Percentiles rank a stretch among this genome's conserved stretches.
These are phyloP conservation scores for Ambrosia artemisiifolia DNA, from an alignment of 129 eudicot genomes.

Conservation along the genomic window DNA sequence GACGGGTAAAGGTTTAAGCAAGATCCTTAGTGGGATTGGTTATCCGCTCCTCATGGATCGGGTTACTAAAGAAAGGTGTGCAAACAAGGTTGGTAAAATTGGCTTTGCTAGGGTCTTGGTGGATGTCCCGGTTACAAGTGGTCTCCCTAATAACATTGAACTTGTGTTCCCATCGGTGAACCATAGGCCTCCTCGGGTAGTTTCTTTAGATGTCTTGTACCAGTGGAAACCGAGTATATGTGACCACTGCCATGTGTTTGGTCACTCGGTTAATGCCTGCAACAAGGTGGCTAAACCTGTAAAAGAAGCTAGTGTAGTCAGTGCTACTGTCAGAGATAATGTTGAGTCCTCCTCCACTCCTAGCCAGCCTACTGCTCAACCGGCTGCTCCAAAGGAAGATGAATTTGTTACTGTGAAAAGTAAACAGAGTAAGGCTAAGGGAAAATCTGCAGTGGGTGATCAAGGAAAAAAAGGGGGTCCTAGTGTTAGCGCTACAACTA, in stretches of 20 bases:
- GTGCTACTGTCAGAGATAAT: too few relatives aligned
- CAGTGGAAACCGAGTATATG: background rate
- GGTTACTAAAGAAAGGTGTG: background rate
- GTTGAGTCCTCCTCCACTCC: too few relatives aligned
- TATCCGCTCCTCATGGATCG: background rate
- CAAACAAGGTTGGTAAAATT: background rate
- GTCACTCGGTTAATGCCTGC: too few relatives aligned
- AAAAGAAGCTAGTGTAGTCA: too few relatives aligned
- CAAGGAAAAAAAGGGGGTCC: too few relatives aligned
- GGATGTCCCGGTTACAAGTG: background rate
- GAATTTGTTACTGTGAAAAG: too few relatives aligned
- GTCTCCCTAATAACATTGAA: background rate
- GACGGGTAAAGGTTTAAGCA: background rate
- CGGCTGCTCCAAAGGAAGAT: too few relatives aligned
- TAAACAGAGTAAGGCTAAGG: too few relatives aligned
- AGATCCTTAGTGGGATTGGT: background rate
- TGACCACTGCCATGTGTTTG: background rate
- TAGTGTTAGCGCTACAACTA: too few relatives aligned
- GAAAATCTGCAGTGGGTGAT: too few relatives aligned
- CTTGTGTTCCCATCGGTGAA: background rate
- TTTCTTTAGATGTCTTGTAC: background rate
- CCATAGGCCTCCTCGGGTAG: background rate
- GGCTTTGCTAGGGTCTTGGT: background rate
- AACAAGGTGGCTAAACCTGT: too few relatives aligned
- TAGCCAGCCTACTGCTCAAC: too few relatives aligned